phyloP scores from a whole-genome alignment of 2,329 filamentous ascomycete species.

The Beauveria sp. region DNA sequence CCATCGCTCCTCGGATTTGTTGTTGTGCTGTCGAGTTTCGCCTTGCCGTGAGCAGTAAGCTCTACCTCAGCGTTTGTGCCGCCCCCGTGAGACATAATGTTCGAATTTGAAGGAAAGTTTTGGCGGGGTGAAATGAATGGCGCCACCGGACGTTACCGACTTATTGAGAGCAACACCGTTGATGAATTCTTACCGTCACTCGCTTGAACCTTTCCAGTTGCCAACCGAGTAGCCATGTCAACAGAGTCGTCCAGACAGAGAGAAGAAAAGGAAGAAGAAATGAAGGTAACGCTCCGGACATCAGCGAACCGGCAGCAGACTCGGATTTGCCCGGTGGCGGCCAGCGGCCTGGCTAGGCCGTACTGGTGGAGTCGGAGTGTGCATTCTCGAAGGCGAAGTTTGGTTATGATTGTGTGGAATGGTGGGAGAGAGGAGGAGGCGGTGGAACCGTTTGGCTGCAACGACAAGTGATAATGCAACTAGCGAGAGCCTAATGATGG shows the following conservation, averaged over 20 bases:
- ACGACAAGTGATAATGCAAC: neutral
- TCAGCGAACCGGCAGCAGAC: constrained; percentile 2
- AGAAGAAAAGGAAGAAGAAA: neutral
- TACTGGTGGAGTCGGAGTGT: neutral
- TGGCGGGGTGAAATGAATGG: neutral
- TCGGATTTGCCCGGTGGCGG: neutral
- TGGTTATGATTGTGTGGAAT: neutral
- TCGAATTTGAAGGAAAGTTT: neutral
- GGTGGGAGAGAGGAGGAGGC: neutral
- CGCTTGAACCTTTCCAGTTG: neutral
- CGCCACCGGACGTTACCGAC: neutral
- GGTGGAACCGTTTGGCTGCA: neutral
- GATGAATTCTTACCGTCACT: neutral
- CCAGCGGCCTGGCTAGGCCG: neutral
- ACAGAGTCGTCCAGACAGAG: neutral
- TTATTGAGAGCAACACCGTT: neutral
- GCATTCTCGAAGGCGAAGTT: neutral
- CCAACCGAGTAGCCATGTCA: neutral
- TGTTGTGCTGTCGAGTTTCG: neutral
- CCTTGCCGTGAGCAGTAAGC: neutral
- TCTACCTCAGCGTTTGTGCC: neutral
- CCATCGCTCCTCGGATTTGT: neutral
- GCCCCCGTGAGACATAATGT: neutral
- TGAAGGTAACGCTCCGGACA: neutral
- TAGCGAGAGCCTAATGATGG: neutral